These are phyloP conservation scores for Urochloa ruziziensis DNA, from an alignment of 176 grass and related monocot genomes.

Conservation along the genomic window DNA sequence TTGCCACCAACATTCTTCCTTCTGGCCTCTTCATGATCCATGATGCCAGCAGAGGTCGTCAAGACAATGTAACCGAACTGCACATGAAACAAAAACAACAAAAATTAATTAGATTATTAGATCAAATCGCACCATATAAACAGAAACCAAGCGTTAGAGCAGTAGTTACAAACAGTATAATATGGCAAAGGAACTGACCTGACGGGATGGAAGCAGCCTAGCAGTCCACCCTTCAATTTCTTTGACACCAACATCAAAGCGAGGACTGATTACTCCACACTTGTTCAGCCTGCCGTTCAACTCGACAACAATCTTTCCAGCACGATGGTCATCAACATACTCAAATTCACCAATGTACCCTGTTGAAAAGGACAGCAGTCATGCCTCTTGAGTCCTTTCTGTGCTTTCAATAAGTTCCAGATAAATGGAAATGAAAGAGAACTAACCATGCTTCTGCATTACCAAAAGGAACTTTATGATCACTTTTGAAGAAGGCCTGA, in stretches of 20 bases:
- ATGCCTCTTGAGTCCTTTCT: not conserved
- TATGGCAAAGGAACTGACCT: not conserved
- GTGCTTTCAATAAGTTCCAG: not conserved
- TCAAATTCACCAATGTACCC: conserved; percentile 14
- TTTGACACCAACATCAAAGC: conserved; percentile 24
- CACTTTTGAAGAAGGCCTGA: conserved; percentile 9
- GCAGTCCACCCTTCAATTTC: conserved; percentile 51
- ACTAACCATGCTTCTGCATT: conserved; percentile 19
- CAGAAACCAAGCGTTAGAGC: not conserved
- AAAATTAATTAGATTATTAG: not conserved
- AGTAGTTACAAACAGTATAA: not conserved
- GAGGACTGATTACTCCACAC: conserved; percentile 19
- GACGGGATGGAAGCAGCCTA: conserved; percentile 18
- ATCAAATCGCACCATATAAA: not conserved
- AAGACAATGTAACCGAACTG: conserved; percentile 17
- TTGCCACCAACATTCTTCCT: conserved; percentile 22
- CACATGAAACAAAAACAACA: not conserved
- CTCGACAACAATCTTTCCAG: conserved; percentile 18
- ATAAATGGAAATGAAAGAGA: not conserved
- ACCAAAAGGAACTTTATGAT: conserved; percentile 20
- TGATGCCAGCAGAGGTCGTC: conserved; percentile 14
- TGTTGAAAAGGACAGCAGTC: not conserved
- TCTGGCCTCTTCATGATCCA: conserved; percentile 18
- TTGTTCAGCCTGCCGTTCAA: conserved; percentile 17
- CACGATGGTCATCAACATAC: conserved; percentile 14